Base-by-base conservation (phyloP, 1,284 basidiomycete genomes). In the Irpex lacteus region DNA sequence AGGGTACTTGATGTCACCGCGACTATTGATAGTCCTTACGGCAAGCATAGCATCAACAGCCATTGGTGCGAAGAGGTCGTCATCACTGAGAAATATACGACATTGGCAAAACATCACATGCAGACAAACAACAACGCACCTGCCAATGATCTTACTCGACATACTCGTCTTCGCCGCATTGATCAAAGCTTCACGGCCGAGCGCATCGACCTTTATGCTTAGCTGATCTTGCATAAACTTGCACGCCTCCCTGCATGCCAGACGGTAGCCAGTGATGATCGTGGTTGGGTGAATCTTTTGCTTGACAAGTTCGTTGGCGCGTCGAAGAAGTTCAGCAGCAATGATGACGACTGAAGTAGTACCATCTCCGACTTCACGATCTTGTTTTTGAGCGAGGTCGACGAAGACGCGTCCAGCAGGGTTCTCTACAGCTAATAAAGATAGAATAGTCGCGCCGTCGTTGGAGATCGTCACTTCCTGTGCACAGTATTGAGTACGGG, bases 381-480 rank as follows among this genome's bases (percentile, higher is more conserved):
- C 98, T 79, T 99, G 97, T 76, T 99, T 98, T 80, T 98, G 96
- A 1, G 98, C 96, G 54, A 99, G 90, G 77, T 98, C 96, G 60
- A 99, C 97, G 69, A 99, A 94, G 67, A 99, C 97, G 67, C 95
- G 90, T 38, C 94, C 96, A 5, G 97, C 95, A 53, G 97, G 96
- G 75, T 98, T 95, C 70, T 96, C 90, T 56, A 98, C 96, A 53
- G 95, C 90, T 55, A 98, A 82, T 21, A 99, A 85, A 40, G 94
- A 91, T 53, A 99, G 88, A 71, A 99, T 99, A 37, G 98, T 99
- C 26, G 98, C 98, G 60, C 98, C 98, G 80, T 99, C 98, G 79
- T 99, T 99, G 63, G 97, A 98, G 77, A 99, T 99, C 49, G 97
- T 99, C 54, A 99, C 96, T 84, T 99, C 98, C 92, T 95, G 59